Base-by-base conservation (phyloP, 768 basidiomycete species). In the Imleria badia region DNA sequence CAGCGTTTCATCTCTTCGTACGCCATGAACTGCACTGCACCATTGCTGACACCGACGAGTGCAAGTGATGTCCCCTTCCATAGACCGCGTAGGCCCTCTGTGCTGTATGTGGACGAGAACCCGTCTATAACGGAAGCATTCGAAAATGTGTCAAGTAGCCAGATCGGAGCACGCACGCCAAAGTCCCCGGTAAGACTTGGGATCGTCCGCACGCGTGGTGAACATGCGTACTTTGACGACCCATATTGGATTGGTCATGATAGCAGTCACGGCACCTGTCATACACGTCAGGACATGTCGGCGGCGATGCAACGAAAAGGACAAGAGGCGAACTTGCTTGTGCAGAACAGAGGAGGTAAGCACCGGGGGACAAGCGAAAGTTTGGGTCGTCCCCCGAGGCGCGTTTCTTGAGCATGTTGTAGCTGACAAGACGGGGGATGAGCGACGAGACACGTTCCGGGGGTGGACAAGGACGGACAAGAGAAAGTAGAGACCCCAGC, bases 221-320 rank as follows among this genome's bases (percentile, higher is more conserved):
- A 97, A 99, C 86, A 98, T 94, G 55, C 97, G 85, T 10, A 97
- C 95, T 75, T 96, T 91, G 51, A 98, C 89, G 14, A 98, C 89
- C 96, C 96, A 98, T 62, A 98, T 84, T 0, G 96, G 97, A 71
- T 99, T 98, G 8, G 96, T 99, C 67, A 97, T 80, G 64, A 98
- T 76, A 1, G 97, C 94, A 5, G 95, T 97, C 17, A 85, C 85
- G 13, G 95, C 91, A 75, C 96, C 96, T 98, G 36, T 52, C 17
- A 51, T 30, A 35, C 48, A 39, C 36, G 52, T 59, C 49, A 70
- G 51, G 51, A 56, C 43, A 54, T 33, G 49, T 23, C 31, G 42
- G 45, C 52, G 52, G 41, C 47, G 26, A 41, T 38, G 38, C 50
- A 35, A 23, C 49, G 51, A 45, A 58, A 45, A 44, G 56, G 48